Percentiles rank a stretch among this genome's conserved stretches.
phyloP scores from a whole-genome alignment of 805 yeast genomes.

The Ogataea pilisensis region DNA sequence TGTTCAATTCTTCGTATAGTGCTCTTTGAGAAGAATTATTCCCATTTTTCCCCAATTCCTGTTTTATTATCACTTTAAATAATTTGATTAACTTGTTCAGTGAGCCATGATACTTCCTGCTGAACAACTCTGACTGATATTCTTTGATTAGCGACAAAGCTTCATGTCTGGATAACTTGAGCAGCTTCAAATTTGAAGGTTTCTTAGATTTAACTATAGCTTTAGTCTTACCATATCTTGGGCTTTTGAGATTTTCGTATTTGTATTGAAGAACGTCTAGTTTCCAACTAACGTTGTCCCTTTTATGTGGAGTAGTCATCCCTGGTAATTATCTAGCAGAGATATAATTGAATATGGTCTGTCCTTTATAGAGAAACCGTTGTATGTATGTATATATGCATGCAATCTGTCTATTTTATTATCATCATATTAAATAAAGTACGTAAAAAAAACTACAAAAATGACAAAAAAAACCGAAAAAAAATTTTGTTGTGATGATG shows the following conservation, averaged over 20 bases:
- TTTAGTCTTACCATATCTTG: slow-evolving; percentile 48
- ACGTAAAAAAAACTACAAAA: no score
- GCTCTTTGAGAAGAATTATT: slow-evolving; percentile 4
- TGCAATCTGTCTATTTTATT: no score
- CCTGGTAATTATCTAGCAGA: no score
- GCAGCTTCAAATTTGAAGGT: slow-evolving; percentile 33
- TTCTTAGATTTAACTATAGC: slow-evolving; percentile 42
- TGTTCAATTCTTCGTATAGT: slow-evolving; percentile 9
- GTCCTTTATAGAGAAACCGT: no score
- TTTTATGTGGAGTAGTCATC: slow-evolving; percentile 22
- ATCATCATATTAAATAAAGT: no score
- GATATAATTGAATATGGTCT: no score
- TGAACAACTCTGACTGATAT: slow-evolving; percentile 42
- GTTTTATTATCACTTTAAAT: slow-evolving; percentile 27
- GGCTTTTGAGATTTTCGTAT: slow-evolving; percentile 39
- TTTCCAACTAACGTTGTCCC: slow-evolving; percentile 45
- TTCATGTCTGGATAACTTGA: slow-evolving; percentile 33
- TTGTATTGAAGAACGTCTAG: slow-evolving; percentile 54
- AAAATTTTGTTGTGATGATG: no score
- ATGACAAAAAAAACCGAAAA: no score
- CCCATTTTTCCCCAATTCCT: slow-evolving; percentile 11
- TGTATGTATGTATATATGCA: no score
- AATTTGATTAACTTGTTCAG: slow-evolving; percentile 37
- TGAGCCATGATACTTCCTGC: slow-evolving; percentile 46
- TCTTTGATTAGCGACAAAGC: slow-evolving; percentile 43